phyloP scores from a whole-genome alignment of 23 red algal genomes.

The Gracilaria gracilis region DNA sequence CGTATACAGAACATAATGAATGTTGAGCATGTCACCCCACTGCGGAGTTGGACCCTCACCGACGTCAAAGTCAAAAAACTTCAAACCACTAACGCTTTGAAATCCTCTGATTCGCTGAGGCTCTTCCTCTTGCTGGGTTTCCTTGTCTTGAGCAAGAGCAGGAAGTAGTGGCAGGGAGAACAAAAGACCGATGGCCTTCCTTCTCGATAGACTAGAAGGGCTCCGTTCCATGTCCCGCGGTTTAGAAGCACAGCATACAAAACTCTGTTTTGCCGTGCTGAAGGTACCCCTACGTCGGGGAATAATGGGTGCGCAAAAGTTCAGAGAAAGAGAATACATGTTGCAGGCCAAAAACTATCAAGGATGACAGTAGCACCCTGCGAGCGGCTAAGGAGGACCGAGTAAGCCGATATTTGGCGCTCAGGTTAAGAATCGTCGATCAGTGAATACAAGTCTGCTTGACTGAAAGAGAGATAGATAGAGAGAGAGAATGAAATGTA shows the following conservation, averaged over 20 bases:
- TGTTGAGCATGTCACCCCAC: constrained; percentile 92
- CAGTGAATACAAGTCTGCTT: no score
- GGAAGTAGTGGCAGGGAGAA: constrained; percentile 5
- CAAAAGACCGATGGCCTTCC: constrained; percentile 3
- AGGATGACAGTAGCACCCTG: background rate
- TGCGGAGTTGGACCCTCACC: constrained; percentile 77
- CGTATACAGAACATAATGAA: constrained; percentile 89
- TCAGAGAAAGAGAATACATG: background rate
- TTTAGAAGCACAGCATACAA: background rate
- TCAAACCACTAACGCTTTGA: constrained; percentile 64
- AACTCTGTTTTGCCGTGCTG: background rate
- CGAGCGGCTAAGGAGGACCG: background rate
- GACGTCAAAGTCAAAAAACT: constrained; percentile 74
- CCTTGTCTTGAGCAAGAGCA: background rate
- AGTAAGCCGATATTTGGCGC: background rate
- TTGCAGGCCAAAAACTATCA: background rate
- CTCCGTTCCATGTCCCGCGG: background rate
- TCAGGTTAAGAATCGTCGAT: background rate
- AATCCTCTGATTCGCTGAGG: constrained; percentile 34
- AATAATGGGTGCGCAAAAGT: background rate
- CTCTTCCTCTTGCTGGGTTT: background rate
- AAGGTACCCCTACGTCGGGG: background rate
- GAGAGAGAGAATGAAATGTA: no score
- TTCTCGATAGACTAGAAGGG: background rate
- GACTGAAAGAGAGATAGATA: no score